A percentile compares a stretch with the other conserved stretches of the same genome.
Conservation (phyloP, 2,329 filamentous ascomycete genomes). For the Cordyceps cateniannulata region DNA sequence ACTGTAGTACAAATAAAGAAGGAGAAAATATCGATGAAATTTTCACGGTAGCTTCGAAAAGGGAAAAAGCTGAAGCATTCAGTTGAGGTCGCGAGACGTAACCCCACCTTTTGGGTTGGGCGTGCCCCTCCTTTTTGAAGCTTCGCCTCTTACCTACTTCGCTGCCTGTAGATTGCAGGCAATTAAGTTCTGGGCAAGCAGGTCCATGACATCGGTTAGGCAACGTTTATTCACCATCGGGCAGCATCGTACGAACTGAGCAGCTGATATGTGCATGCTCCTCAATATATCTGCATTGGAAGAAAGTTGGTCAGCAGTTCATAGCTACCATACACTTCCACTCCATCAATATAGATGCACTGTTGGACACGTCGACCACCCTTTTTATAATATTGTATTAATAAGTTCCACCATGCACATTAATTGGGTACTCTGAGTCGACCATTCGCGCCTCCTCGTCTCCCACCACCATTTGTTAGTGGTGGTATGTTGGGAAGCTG, state of each 20-base stretch:
- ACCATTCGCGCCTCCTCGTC: conserved; percentile 21
- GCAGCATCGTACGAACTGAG: neutral
- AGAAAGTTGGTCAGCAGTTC: neutral
- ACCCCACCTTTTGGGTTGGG: conserved; percentile 10
- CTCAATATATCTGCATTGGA: neutral
- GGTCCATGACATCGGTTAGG: neutral
- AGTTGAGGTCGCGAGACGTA: neutral
- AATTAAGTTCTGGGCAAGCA: neutral
- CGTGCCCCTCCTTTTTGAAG: conserved; percentile 9
- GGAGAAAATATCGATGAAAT: neutral
- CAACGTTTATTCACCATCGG: neutral
- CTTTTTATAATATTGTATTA: neutral
- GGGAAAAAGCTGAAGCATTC: neutral
- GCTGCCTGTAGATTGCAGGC: neutral
- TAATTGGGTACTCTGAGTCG: conserved; percentile 19
- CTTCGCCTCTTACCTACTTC: neutral
- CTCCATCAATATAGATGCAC: neutral
- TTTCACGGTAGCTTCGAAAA: neutral
- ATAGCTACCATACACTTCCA: neutral
- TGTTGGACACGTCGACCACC: neutral
- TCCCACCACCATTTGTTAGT: conserved; percentile 26
- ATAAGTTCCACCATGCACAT: conserved; percentile 7
- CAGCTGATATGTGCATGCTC: neutral
- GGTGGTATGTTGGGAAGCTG: conserved; percentile 28
- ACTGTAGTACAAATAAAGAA: neutral